Conservation (phyloP, 108 stramenopile genomes). For the Nitzschia inconspicua region DNA sequence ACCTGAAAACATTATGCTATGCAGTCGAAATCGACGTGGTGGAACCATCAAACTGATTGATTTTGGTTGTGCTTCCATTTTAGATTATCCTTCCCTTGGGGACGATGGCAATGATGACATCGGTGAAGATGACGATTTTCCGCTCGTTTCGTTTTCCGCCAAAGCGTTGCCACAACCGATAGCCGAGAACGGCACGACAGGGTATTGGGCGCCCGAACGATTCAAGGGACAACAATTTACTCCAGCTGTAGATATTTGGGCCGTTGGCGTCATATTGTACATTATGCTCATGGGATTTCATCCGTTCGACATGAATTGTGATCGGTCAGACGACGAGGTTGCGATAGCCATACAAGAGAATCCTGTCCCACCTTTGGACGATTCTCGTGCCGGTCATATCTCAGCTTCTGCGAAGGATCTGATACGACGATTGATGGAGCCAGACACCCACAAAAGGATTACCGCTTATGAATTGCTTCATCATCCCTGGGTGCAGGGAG, state of each 20-base stretch:
- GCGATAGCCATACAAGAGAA: slow-evolving; percentile 42
- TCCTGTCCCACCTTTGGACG: slow-evolving; percentile 44
- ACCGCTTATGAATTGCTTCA: slow-evolving; percentile 76
- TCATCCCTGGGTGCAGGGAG: slow-evolving; percentile 86
- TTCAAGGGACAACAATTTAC: slow-evolving; percentile 25
- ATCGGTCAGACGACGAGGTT: slow-evolving; percentile 62
- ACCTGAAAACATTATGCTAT: slow-evolving; percentile 78
- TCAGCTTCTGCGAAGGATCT: slow-evolving; percentile 73
- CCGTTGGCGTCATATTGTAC: slow-evolving; percentile 79
- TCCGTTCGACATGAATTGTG: slow-evolving; percentile 74
- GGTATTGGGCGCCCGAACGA: slow-evolving; percentile 56
- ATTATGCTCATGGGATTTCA: slow-evolving; percentile 87
- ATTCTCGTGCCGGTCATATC: slow-evolving; percentile 39
- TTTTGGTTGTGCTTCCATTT: slow-evolving; percentile 80
- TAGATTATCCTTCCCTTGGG: slow-evolving; percentile 51
- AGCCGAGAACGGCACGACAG: slow-evolving; percentile 70
- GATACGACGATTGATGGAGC: slow-evolving; percentile 66
- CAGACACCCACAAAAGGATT: slow-evolving; percentile 60
- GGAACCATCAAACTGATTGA: slow-evolving; percentile 81
- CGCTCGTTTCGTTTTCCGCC: slow-evolving; percentile 37
- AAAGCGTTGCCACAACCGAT: too few species aligned
- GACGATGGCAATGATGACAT: slow-evolving; percentile 61
- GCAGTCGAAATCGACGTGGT: slow-evolving; percentile 49
- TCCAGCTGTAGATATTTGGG: slow-evolving; percentile 71
- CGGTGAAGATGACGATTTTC: slow-evolving; percentile 57